Conservation (phyloP, 1,139 yeast species). For the Geotrichum carabidarum region DNA sequence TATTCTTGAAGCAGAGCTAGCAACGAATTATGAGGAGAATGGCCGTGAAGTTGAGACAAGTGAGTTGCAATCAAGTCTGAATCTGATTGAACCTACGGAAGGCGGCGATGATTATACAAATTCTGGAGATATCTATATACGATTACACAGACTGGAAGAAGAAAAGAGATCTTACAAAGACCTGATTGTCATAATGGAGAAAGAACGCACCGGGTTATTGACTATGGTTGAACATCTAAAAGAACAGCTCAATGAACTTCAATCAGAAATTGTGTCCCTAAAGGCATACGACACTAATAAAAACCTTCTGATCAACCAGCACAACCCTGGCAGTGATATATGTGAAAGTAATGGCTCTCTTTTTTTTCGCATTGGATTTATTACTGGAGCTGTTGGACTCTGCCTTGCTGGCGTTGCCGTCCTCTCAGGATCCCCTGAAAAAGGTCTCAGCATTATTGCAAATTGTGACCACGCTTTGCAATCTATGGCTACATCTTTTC, state of each 20-base stretch:
- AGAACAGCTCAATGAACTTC: constrained; percentile 1
- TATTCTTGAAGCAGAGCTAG: neutral
- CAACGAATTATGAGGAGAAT: neutral
- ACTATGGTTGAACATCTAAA: constrained; percentile 5
- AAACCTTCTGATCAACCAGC: neutral
- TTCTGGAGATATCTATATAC: constrained; percentile 2
- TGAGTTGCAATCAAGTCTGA: neutral
- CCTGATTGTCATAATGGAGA: neutral
- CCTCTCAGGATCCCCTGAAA: neutral
- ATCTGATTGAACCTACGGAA: too few relatives aligned
- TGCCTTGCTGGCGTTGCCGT: neutral
- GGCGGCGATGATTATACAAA: neutral
- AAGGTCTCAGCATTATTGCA: neutral
- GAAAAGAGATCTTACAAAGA: constrained; percentile 1
- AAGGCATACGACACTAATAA: neutral
- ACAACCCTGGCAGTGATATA: neutral
- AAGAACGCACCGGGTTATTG: constrained; percentile 5
- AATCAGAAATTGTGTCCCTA: neutral
- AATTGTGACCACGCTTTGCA: neutral
- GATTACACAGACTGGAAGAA: constrained; percentile 8
- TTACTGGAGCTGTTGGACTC: neutral
- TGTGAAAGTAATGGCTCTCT: neutral
- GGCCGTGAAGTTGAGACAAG: neutral
- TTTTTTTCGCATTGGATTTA: neutral
- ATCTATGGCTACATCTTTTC: neutral